A percentile compares a stretch with the other conserved stretches of the same genome.
These are phyloP conservation scores for Centrapalus pauciflorus DNA, from an alignment of 129 eudicot species.

Conservation along the genomic window DNA sequence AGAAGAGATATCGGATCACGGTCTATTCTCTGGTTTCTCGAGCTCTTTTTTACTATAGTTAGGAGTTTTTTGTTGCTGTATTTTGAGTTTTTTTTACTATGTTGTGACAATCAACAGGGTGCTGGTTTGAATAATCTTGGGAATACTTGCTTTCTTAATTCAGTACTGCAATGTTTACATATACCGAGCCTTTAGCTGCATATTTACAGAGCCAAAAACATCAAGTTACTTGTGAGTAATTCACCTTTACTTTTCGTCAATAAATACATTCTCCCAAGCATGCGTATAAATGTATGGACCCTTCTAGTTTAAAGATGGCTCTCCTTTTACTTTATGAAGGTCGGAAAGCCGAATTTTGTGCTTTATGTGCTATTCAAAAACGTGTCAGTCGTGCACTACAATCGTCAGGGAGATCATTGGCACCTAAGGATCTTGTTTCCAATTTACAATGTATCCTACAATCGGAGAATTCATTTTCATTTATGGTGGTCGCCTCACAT, in stretches of 20 bases:
- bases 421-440: conserved; percentile 89
- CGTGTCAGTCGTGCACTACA: conserved; percentile 96
- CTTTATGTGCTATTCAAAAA: conserved; percentile 89
- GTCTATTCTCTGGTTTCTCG: too few relatives aligned
- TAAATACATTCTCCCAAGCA: not conserved
- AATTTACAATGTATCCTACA: conserved; percentile 87
- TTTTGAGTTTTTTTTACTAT: too few relatives aligned
- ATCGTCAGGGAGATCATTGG: conserved; percentile 73
- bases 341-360: conserved; percentile 86
- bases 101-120: conserved; percentile 53
- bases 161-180: conserved; percentile 90
- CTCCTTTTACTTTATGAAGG: conserved; percentile 39
- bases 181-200: conserved; percentile 93
- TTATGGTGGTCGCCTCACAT: not conserved
- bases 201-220: conserved; percentile 89
- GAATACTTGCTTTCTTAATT: conserved; percentile 90
- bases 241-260: not conserved
- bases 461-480: conserved; percentile 41
- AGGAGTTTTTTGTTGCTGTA: too few relatives aligned
- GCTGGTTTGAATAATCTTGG: conserved; percentile 98
- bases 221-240: conserved; percentile 72
- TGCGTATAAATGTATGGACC: not conserved
- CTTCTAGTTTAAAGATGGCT: too few relatives aligned
- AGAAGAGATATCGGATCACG: too few relatives aligned
- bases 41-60: too few relatives aligned